Percentiles rank a stretch among this genome's conserved stretches.
phyloP scores from a whole-genome alignment of 1,284 basidiomycete genomes.

The Sporisorium sorghi region DNA sequence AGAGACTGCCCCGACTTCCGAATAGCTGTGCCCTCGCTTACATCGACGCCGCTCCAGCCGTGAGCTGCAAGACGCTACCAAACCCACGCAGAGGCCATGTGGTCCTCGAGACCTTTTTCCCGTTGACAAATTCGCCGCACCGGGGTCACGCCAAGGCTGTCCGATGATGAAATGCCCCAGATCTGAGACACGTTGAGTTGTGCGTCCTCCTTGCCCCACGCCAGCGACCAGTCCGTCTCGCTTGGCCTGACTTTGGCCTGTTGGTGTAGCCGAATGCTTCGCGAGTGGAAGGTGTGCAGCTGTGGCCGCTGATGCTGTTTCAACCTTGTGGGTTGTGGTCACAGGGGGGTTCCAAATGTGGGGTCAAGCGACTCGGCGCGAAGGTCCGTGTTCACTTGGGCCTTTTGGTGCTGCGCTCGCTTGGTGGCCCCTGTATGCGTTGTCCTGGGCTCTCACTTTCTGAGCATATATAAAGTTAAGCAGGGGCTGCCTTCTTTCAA shows the following conservation, averaged over 20 bases:
- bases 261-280: background rate
- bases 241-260: background rate
- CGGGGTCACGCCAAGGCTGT: background rate
- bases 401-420: constrained; percentile 1
- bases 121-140: background rate
- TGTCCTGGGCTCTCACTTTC: too few species aligned
- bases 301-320: background rate
- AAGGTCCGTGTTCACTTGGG: background rate
- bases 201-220: background rate
- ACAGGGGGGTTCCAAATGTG: background rate
- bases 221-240: background rate
- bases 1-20: background rate
- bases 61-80: background rate
- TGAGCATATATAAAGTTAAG: background rate
- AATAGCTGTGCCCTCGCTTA: background rate
- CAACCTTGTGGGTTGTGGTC: background rate
- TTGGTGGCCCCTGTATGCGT: too few species aligned
- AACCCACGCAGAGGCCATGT: background rate
- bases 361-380: background rate
- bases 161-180: constrained; percentile 7
- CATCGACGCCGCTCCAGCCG: background rate
- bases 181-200: constrained; percentile 14
- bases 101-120: background rate
- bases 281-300: background rate
- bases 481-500: background rate